Evolutionary conservation across 2,329 filamentous ascomycete species (phyloP).

Genomic region (Penicillium sp.): DNA sequence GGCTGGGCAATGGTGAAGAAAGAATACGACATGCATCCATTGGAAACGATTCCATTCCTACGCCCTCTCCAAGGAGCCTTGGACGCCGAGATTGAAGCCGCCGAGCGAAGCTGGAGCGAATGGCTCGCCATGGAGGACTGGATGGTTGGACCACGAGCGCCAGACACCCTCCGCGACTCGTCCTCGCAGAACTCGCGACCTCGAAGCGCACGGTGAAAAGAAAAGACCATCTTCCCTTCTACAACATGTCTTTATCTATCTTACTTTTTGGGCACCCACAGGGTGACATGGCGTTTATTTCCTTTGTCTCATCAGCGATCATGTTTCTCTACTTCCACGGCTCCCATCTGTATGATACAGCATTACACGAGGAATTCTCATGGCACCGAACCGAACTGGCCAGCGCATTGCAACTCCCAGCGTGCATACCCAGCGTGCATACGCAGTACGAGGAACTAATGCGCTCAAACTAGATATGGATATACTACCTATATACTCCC

Average conservation of each 20-base stretch:
- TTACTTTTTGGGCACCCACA: not conserved
- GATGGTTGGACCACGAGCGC: conserved; percentile 86
- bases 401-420: not conserved
- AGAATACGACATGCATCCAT: conserved; percentile 79
- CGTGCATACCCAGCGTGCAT: not conserved
- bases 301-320: conserved; percentile 16
- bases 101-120: conserved; percentile 83
- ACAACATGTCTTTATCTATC: not conserved
- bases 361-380: conserved; percentile 5
- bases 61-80: conserved; percentile 72
- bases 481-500: not conserved
- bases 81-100: conserved; percentile 73
- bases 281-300: conserved; percentile 15
- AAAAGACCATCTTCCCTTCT: not conserved
- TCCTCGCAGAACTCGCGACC: conserved; percentile 35
- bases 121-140: conserved; percentile 98
- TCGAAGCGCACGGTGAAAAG: conserved; percentile 27
- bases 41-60: conserved; percentile 83
- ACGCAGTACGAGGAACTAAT: conserved; percentile 5
- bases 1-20: conserved; percentile 85
- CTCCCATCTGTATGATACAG: conserved; percentile 10
- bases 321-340: conserved; percentile 4
- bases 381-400: not conserved
- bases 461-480: not conserved
- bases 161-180: conserved; percentile 44